A percentile compares a stretch with the other conserved stretches of the same genome.
Conservation (phyloP, 495 filamentous ascomycete species). For the Parachaetomium inaequale region DNA sequence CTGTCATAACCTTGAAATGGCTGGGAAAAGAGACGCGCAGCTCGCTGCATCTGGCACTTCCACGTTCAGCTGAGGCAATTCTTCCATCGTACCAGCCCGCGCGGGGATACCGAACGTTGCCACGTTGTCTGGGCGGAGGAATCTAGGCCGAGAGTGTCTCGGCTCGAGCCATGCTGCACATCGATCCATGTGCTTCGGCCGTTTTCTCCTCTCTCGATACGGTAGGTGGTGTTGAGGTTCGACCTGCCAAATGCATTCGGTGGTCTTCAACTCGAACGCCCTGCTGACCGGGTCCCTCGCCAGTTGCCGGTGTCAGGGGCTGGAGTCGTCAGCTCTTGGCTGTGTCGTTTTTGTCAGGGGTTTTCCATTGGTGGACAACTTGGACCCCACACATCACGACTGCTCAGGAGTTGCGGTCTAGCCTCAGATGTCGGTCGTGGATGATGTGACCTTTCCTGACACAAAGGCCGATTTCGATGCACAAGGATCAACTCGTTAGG, state of each 20-base stretch:
- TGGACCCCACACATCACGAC: not conserved
- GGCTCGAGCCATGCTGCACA: not conserved
- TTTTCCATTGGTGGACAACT: not conserved
- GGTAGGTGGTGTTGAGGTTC: not conserved
- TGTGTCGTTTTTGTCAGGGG: not conserved
- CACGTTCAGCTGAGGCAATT: not conserved
- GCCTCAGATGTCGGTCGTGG: no score
- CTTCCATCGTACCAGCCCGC: not conserved
- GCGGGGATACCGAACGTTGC: not conserved
- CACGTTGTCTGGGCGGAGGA: not conserved
- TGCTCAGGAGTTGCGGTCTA: not conserved
- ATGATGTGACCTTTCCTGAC: no score
- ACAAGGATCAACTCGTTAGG: no score
- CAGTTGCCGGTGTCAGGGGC: not conserved
- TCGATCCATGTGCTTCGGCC: not conserved
- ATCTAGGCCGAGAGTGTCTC: not conserved
- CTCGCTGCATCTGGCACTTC: not conserved
- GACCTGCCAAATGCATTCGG: not conserved
- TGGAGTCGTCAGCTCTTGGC: not conserved
- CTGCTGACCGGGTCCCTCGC: not conserved
- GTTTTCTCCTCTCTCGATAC: not conserved
- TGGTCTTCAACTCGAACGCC: not conserved
- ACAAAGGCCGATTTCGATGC: no score
- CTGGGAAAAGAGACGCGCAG: not conserved
- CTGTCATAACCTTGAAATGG: conserved; percentile 4